Evolutionary conservation across 805 yeast genomes (phyloP).

Genomic region (Danielozyma ontarioensis): DNA sequence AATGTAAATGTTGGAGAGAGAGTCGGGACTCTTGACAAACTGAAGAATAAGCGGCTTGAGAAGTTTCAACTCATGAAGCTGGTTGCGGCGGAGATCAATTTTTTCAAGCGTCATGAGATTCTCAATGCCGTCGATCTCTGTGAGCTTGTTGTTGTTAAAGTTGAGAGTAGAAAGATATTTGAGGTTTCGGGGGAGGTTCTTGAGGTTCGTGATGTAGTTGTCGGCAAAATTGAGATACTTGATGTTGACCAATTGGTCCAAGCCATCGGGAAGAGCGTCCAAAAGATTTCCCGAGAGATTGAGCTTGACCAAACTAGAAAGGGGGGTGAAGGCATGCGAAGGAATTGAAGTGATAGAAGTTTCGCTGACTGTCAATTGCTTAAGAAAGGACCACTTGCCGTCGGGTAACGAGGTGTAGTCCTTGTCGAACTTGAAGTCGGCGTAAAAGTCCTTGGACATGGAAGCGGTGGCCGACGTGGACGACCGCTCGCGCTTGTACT

Average conservation of each 20-base stretch:
- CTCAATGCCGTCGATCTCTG: slow-evolving; percentile 41
- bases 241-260: slow-evolving; percentile 42
- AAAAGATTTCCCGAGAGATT: slow-evolving; percentile 54
- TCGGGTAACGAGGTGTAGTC: slow-evolving; percentile 25
- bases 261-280: slow-evolving; percentile 47
- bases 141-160: slow-evolving; percentile 44
- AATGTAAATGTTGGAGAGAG: slow-evolving; percentile 36
- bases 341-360: slow-evolving; percentile 35
- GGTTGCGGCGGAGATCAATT: slow-evolving; percentile 49
- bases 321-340: slow-evolving; percentile 32
- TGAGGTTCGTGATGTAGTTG: slow-evolving; percentile 32
- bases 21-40: slow-evolving; percentile 23
- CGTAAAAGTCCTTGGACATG: slow-evolving; percentile 14
- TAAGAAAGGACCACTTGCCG: slow-evolving; percentile 34
- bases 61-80: slow-evolving; percentile 25
- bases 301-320: slow-evolving; percentile 37
- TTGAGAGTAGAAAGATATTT: slow-evolving; percentile 40
- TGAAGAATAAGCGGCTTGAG: slow-evolving; percentile 33
- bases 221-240: slow-evolving; percentile 43
- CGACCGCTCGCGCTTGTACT: slow-evolving; percentile 20
- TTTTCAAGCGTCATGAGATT: slow-evolving; percentile 40
- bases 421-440: slow-evolving; percentile 1
- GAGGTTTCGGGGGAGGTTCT: slow-evolving; percentile 30
- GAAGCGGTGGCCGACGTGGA: slow-evolving; percentile 17
- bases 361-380: slow-evolving; percentile 37